A percentile compares a stretch with the other conserved stretches of the same genome.
These are phyloP conservation scores for Plasmodium sp. DNA, from an alignment of 169 alveolate genomes.

Conservation along the genomic window DNA sequence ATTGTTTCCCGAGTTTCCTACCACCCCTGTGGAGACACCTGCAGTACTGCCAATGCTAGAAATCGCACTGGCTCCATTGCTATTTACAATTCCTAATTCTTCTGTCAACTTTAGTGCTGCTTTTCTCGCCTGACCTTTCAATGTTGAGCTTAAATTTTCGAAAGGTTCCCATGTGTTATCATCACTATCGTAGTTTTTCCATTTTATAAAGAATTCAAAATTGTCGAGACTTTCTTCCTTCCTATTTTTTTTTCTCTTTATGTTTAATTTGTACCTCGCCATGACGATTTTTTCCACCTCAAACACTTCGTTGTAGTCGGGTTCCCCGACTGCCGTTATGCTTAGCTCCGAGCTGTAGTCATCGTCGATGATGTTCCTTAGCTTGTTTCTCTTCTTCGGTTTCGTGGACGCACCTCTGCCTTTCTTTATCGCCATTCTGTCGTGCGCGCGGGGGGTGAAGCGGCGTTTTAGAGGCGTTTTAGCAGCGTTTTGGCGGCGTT, in stretches of 20 bases:
- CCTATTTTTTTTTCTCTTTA: conserved; percentile 27
- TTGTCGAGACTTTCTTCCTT: conserved; percentile 58
- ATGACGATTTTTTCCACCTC: conserved; percentile 61
- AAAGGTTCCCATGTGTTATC: conserved; percentile 75
- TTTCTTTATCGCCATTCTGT: conserved; percentile 24
- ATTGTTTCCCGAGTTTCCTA: neutral
- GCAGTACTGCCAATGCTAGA: neutral
- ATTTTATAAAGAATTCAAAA: conserved; percentile 67
- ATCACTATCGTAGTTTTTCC: conserved; percentile 73
- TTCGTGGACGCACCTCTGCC: neutral
- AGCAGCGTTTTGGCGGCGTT: too few species aligned
- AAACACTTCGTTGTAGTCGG: conserved; percentile 67
- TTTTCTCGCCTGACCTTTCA: conserved; percentile 56
- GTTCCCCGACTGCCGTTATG: conserved; percentile 35
- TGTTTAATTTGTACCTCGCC: conserved; percentile 59
- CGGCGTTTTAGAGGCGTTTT: neutral
- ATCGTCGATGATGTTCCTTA: conserved; percentile 10
- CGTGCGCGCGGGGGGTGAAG: neutral
- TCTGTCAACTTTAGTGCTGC: conserved; percentile 39
- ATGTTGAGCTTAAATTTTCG: conserved; percentile 60
- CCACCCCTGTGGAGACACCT: neutral
- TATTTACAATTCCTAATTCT: neutral
- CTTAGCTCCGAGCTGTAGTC: conserved; percentile 41
- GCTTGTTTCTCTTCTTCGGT: neutral
- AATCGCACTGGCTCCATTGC: neutral